Conservation (phyloP, 306 rosid species). For the Ormosia semicastrata region DNA sequence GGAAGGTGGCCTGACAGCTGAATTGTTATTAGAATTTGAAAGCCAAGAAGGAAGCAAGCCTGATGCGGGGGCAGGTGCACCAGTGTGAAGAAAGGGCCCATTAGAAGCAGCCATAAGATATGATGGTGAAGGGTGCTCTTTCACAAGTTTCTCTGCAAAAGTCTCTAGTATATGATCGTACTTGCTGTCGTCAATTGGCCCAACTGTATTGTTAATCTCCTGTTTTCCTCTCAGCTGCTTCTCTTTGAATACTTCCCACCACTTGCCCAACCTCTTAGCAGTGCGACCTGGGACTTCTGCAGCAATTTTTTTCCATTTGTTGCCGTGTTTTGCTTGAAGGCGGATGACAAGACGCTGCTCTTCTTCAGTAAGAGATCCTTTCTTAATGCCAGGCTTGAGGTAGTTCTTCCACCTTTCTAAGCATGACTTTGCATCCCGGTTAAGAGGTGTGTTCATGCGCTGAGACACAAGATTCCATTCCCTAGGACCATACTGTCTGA, state of each 20-base stretch:
- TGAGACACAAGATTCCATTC: slow-evolving; percentile 91
- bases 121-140: slow-evolving; percentile 47
- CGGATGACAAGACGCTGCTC: slow-evolving; percentile 77
- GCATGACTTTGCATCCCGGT: slow-evolving; percentile 81
- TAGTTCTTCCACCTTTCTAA: slow-evolving; percentile 93
- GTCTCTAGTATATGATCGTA: slow-evolving; percentile 75
- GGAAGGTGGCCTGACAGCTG: slow-evolving; percentile 64
- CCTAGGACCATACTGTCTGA: slow-evolving; percentile 82
- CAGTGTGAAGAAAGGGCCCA: slow-evolving; percentile 60
- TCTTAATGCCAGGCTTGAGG: slow-evolving; percentile 82
- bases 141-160: slow-evolving; percentile 71
- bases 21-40: slow-evolving; percentile 52
- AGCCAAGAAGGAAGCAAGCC: slow-evolving; percentile 90
- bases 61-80: slow-evolving; percentile 49
- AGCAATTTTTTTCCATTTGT: slow-evolving; percentile 88
- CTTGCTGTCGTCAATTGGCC: slow-evolving; percentile 62
- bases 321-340: slow-evolving; percentile 79
- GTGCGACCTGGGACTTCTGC: slow-evolving; percentile 86
- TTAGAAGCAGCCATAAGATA: slow-evolving; percentile 80
- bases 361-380: slow-evolving; percentile 80
- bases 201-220: slow-evolving; percentile 45
- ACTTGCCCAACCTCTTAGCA: slow-evolving; percentile 85
- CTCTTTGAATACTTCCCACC: slow-evolving; percentile 94
- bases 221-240: slow-evolving; percentile 76
- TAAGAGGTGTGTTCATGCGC: slow-evolving; percentile 75